These are phyloP conservation scores for Gonapodya sp. DNA, from an alignment of 192 early-diverging fungal species.

Conservation along the genomic window DNA sequence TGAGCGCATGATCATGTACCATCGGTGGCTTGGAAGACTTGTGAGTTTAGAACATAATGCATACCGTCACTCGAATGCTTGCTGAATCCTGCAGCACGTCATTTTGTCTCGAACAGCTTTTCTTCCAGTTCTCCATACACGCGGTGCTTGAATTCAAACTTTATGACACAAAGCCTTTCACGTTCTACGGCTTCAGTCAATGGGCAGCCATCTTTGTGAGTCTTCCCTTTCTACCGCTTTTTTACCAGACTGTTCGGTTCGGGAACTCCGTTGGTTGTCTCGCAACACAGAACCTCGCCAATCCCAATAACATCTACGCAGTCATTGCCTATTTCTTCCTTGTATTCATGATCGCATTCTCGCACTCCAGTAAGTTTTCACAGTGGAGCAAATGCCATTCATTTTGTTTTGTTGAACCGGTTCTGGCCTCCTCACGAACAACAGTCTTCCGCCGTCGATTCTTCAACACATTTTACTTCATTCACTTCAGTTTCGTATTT, in stretches of 20 bases:
- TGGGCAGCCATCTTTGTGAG: too few species aligned
- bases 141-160: background rate
- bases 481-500: background rate
- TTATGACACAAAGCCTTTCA: background rate
- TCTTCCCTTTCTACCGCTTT: too few species aligned
- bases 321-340: background rate
- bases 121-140: background rate
- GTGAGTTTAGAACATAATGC: background rate
- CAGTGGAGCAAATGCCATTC: too few species aligned
- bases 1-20: background rate
- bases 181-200: too few species aligned
- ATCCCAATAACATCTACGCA: background rate
- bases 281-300: background rate
- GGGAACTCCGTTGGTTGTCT: too few species aligned
- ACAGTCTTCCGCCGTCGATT: background rate
- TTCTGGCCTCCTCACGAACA: too few species aligned
- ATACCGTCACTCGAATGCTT: background rate
- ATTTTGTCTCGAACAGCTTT: too few species aligned
- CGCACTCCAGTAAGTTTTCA: too few species aligned
- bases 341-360: background rate
- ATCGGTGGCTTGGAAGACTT: background rate
- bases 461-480: background rate
- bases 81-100: background rate
- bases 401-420: too few species aligned
- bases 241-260: too few species aligned